Percentiles rank a stretch among this genome's conserved stretches.
Evolutionary conservation across 192 early-diverging fungal species (phyloP).

Genomic region (Gigaspora rosea): DNA sequence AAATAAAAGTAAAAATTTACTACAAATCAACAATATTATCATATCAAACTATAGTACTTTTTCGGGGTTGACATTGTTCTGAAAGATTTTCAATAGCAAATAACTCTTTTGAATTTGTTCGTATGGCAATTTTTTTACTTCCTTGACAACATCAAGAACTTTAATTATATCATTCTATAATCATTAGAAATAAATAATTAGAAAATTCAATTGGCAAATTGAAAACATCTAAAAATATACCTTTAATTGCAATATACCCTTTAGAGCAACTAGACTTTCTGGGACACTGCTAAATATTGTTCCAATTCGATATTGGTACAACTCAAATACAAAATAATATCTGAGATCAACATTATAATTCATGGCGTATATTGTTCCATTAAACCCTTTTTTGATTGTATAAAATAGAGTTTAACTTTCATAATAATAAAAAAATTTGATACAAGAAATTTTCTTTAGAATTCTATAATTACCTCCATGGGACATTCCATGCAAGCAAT

Average conservation of each 20-base stretch:
- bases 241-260: conserved; percentile 11
- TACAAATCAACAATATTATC: no score
- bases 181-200: background rate
- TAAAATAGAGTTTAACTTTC: background rate
- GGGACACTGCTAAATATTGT: conserved; percentile 2
- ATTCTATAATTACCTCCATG: background rate
- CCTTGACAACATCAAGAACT: background rate
- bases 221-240: conserved; percentile 11
- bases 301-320: conserved; percentile 23
- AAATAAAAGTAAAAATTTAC: no score
- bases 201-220: conserved; percentile 1
- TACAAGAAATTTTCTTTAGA: no score
- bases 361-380: background rate
- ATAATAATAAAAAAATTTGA: no score
- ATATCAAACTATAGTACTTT: no score
- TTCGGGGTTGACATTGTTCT: background rate
- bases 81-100: conserved; percentile 20
- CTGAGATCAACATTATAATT: background rate
- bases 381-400: background rate
- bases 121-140: background rate
- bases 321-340: conserved; percentile 24
- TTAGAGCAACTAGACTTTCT: conserved; percentile 18
- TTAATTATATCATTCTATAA: conserved; percentile 6
- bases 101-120: background rate
- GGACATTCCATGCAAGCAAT: conserved; percentile 6